Base-by-base conservation (phyloP, 805 yeast species). In the Saccharomycopsis guyanensis region DNA sequence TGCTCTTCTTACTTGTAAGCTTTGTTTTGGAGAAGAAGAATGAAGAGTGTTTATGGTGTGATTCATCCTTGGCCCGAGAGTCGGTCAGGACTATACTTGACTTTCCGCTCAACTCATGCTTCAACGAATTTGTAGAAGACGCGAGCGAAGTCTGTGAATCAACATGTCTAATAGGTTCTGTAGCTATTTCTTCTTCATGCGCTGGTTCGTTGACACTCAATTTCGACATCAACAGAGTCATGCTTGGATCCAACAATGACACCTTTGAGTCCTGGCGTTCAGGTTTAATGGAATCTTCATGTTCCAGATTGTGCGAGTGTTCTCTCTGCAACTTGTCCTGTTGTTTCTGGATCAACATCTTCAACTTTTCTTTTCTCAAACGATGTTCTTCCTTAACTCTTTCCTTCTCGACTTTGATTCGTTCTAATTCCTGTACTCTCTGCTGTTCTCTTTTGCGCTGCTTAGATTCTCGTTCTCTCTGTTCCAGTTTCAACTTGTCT, bases 301-400 rank as follows among this genome's bases (percentile, higher is more conserved):
- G n/a, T n/a, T n/a, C n/a, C n/a, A n/a, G n/a, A n/a, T n/a, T n/a
- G n/a, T n/a, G n/a, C n/a, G n/a, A n/a, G n/a, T n/a, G n/a, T n/a
- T n/a, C n/a, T n/a, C n/a, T n/a, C n/a, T n/a, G n/a, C n/a, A n/a
- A n/a, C 15, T n/a, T 19, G 6, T 23, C 31, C 32, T 38, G 42
- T 25, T 41, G 40, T 15, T 41, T 16, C 8, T 33, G 31, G 13
- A 10, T n/a, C 20, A 33, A 18, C 24, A 33, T 16, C 20, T 22
- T 16, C 38, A 41, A 15, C 19, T 35, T 22, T 23, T 42, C 24
- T 36, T 36, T 40, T 22, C 33, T 34, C 16, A 40, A 12, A 5
- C 49, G 42, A n/a, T 40, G 40, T 16, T 40, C 40, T 36, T 45
- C 49, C 25, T 37, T 43, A 5, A 43, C 15, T 4, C 46, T 16